These are phyloP conservation scores for Liquidambar formosana DNA, from an alignment of 164 flowering plant genomes.

Conservation along the genomic window DNA sequence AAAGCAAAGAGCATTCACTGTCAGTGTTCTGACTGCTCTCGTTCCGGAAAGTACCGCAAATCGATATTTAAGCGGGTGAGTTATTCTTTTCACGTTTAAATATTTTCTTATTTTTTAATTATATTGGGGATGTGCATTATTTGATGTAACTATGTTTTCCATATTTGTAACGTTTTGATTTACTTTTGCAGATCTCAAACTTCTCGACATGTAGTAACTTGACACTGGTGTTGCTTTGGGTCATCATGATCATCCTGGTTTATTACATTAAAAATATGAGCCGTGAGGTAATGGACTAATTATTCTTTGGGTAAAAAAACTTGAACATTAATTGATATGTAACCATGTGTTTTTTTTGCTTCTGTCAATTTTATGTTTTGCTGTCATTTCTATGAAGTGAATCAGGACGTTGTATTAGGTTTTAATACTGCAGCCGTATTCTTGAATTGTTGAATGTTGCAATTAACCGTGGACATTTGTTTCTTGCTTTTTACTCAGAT, in stretches of 20 bases:
- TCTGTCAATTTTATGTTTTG: not conserved
- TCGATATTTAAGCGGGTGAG: constrained; percentile 74
- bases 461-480: not conserved
- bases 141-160: not conserved
- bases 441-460: not conserved
- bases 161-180: constrained; percentile 2
- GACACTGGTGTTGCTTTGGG: constrained; percentile 85
- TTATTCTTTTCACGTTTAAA: not conserved
- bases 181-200: constrained; percentile 65
- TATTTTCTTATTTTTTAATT: not conserved
- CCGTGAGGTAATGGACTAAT: constrained; percentile 79
- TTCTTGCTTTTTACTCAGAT: constrained; percentile 37
- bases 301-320: not conserved
- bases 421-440: no score
- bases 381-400: not conserved
- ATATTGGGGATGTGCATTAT: not conserved
- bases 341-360: not conserved
- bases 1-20: constrained; percentile 73
- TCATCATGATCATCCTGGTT: constrained; percentile 68
- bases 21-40: constrained; percentile 69
- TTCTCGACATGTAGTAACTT: constrained; percentile 85
- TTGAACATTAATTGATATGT: not conserved
- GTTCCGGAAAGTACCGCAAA: constrained; percentile 82
- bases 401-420: no score
- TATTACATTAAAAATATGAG: constrained; percentile 78